Percentiles rank a stretch among this genome's conserved stretches.
Conservation (phyloP, 148 eudicot species). For the Rhododendron ferrugineum region DNA sequence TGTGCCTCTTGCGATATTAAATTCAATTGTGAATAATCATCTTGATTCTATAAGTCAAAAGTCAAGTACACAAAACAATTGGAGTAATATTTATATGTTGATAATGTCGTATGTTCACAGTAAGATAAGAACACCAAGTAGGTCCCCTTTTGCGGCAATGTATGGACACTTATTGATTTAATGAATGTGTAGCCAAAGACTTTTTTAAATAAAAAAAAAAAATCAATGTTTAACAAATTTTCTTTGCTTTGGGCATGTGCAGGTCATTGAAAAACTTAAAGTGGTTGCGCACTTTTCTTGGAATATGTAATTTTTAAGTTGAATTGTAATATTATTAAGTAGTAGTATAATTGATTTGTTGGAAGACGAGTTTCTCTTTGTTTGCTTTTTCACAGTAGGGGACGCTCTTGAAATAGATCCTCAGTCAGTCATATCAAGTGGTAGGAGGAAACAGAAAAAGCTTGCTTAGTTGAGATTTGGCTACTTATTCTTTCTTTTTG, state of each 20-base stretch:
- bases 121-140: not conserved
- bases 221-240: not conserved
- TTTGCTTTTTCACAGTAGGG: not conserved
- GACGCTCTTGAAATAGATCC: not conserved
- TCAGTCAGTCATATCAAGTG: not conserved
- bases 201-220: not conserved
- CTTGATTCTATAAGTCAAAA: not conserved
- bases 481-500: too few species aligned
- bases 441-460: not conserved
- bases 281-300: constrained; percentile 4
- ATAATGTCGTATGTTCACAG: not conserved
- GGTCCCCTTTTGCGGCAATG: not conserved
- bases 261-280: not conserved
- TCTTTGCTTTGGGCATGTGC: not conserved
- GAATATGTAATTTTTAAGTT: not conserved
- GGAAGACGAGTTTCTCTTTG: not conserved
- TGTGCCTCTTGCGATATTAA: not conserved
- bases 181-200: not conserved
- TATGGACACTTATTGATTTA: not conserved
- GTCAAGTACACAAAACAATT: not conserved
- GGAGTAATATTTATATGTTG: not conserved
- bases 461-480: not conserved
- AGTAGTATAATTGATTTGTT: not conserved
- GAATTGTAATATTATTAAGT: not conserved
- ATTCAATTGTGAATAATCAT: not conserved